phyloP scores from a whole-genome alignment of 805 yeast genomes.

The Saccharomycopsis amapae region DNA sequence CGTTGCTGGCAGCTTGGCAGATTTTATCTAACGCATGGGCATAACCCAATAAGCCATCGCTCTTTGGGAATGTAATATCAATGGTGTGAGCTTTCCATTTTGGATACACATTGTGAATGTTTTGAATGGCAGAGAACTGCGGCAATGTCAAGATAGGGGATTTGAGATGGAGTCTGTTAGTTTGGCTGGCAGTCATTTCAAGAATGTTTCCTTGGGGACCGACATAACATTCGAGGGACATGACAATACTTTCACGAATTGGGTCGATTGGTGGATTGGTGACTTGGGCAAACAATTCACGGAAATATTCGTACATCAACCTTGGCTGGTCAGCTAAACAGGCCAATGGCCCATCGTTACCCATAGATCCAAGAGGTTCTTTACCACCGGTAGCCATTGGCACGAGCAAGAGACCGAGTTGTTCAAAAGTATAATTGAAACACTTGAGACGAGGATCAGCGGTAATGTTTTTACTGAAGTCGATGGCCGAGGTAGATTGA shows the following conservation, averaged over 20 bases:
- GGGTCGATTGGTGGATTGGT: constrained; percentile 99
- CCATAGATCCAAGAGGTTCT: constrained; percentile 97
- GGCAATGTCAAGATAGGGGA: constrained; percentile 74
- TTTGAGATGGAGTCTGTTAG: constrained; percentile 75
- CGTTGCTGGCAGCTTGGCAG: constrained; percentile 79
- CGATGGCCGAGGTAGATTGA: not conserved
- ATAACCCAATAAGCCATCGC: constrained; percentile 83
- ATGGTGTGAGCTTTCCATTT: constrained; percentile 76
- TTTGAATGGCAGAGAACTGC: constrained; percentile 68
- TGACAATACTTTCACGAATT: constrained; percentile 90
- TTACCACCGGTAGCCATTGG: constrained; percentile 93
- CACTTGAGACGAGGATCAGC: constrained; percentile 79
- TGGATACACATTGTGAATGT: constrained; percentile 71
- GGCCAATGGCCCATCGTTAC: constrained; percentile 93
- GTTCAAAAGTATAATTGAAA: constrained; percentile 93
- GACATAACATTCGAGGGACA: constrained; percentile 93
- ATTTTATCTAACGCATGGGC: constrained; percentile 77
- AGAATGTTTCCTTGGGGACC: constrained; percentile 98
- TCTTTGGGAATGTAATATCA: constrained; percentile 81
- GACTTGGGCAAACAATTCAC: constrained; percentile 95
- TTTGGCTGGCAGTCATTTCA: constrained; percentile 88
- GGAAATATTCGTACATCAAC: constrained; percentile 84
- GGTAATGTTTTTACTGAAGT: constrained; percentile 44
- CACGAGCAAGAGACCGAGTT: constrained; percentile 69
- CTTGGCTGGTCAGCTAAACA: constrained; percentile 92